phyloP scores from a whole-genome alignment of 805 yeast species.

The Lipomyces yamanashiensis region DNA sequence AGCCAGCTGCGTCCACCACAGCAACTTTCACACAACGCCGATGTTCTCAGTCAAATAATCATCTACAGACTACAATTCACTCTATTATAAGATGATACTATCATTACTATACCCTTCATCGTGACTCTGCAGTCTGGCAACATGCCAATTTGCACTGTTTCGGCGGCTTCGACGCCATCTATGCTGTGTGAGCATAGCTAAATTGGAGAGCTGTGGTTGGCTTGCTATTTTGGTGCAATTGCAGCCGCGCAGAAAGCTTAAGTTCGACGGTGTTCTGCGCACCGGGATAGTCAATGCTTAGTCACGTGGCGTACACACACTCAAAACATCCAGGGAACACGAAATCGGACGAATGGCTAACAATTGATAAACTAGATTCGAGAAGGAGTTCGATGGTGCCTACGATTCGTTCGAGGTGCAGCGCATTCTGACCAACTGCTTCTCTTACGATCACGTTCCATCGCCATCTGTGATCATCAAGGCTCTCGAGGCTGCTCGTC shows the following conservation, averaged over 20 bases:
- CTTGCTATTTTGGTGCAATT: conserved; percentile 6
- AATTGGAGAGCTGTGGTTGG: conserved; percentile 32
- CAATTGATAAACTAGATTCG: conserved; percentile 60
- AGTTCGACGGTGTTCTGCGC: not conserved
- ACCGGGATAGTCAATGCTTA: not conserved
- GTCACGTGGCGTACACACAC: conserved; percentile 1
- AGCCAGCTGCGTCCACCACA: too few relatives aligned
- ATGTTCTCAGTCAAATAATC: too few relatives aligned
- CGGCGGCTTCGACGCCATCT: not conserved
- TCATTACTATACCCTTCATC: too few relatives aligned
- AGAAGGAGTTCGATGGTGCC: conserved; percentile 94
- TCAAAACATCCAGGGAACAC: not conserved
- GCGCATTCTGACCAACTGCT: conserved; percentile 96
- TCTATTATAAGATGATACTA: too few relatives aligned
- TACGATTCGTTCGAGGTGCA: conserved; percentile 83
- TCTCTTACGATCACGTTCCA: conserved; percentile 97
- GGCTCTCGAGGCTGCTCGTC: conserved; percentile 97
- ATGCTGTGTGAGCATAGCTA: not conserved
- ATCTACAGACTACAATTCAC: too few relatives aligned
- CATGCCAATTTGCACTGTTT: not conserved
- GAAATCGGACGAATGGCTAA: not conserved
- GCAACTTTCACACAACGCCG: too few relatives aligned
- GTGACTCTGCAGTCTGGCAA: too few relatives aligned
- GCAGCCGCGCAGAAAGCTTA: not conserved
- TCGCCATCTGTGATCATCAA: conserved; percentile 95